Conservation (phyloP, 2,329 filamentous ascomycete species). For the Cadophora sp. region DNA sequence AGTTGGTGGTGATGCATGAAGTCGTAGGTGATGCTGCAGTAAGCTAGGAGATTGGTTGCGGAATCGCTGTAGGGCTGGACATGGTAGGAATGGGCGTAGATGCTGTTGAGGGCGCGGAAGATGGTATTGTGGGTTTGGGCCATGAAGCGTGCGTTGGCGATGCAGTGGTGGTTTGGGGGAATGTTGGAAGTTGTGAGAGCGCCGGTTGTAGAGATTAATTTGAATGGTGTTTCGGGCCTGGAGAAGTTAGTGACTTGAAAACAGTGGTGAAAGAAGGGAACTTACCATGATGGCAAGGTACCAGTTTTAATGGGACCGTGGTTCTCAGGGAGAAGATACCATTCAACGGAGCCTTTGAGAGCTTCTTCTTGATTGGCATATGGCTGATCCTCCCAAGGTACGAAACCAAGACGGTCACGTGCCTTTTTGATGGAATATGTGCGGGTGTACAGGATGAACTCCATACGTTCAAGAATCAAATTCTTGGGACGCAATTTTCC, state of each 20-base stretch:
- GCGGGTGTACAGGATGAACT: conserved; percentile 36
- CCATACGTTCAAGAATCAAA: conserved; percentile 34
- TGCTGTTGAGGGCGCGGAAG: conserved; percentile 44
- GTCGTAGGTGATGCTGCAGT: conserved; percentile 43
- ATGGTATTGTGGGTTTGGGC: conserved; percentile 43
- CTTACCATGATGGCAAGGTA: conserved; percentile 24
- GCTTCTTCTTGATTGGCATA: conserved; percentile 34
- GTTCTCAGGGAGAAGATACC: conserved; percentile 31
- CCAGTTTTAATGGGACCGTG: conserved; percentile 30
- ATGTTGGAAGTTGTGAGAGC: conserved; percentile 23
- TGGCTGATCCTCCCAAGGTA: conserved; percentile 32
- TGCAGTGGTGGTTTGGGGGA: conserved; percentile 31
- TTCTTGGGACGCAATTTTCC: conserved; percentile 32
- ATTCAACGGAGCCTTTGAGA: conserved; percentile 32
- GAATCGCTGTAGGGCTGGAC: conserved; percentile 38
- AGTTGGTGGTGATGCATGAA: conserved; percentile 47
- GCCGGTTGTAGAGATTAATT: conserved; percentile 30
- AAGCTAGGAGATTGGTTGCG: conserved; percentile 42
- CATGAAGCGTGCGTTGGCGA: conserved; percentile 40
- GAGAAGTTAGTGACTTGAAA: not conserved
- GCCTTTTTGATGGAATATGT: conserved; percentile 36
- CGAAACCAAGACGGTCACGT: conserved; percentile 30
- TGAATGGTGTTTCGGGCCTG: conserved; percentile 34
- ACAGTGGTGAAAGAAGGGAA: not conserved
- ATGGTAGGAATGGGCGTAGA: conserved; percentile 44